Base-by-base conservation (phyloP, 2,329 filamentous ascomycete species). In the Diaporthe aspalathi region DNA sequence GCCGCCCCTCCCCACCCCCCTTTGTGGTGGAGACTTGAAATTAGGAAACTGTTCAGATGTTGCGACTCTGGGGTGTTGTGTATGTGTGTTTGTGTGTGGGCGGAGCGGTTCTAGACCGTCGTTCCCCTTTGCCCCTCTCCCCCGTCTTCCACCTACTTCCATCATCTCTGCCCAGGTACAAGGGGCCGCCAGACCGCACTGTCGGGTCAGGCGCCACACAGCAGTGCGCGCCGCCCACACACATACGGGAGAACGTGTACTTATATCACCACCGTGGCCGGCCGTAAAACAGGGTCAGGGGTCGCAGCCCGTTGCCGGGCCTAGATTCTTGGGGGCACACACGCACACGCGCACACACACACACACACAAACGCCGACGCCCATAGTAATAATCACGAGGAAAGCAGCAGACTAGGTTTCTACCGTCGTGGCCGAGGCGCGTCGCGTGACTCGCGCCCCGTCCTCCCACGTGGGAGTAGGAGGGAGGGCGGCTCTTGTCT, bases 41-140 rank as follows among this genome's bases (percentile, higher is more conserved):
- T 32, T 32, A 49, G 47, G 45, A 49, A n/a, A n/a, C n/a, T n/a
- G n/a, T n/a, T n/a, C n/a, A n/a, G n/a, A 49, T 29, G 17, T 20
- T 45, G 38, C 57, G 17, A 35, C 17, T 47, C 20, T 49, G 32
- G 17, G 57, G 27, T n/a, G n/a, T n/a, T n/a, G n/a, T n/a, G n/a
- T n/a, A n/a, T n/a, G n/a, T n/a, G n/a, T n/a, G n/a, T n/a, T n/a
- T 8, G 24, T 29, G 38, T 22, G 17, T 63, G 57, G 57, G 32
- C 57, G 40, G 57, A 63, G 27, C 32, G 57, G 22, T 63, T 63
- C 57, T 63, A 63, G 57, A 49, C 57, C 57, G 20, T 63, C 43
- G 9, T 17, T 20, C 47, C 8, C 43, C 11, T 17, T 27, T n/a
- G n/a, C n/a, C 47, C 9, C 3, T 32, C 27, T 8, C 29, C 43